Base-by-base conservation (phyloP, 495 filamentous ascomycete species). In the Penicillium fimorum region DNA sequence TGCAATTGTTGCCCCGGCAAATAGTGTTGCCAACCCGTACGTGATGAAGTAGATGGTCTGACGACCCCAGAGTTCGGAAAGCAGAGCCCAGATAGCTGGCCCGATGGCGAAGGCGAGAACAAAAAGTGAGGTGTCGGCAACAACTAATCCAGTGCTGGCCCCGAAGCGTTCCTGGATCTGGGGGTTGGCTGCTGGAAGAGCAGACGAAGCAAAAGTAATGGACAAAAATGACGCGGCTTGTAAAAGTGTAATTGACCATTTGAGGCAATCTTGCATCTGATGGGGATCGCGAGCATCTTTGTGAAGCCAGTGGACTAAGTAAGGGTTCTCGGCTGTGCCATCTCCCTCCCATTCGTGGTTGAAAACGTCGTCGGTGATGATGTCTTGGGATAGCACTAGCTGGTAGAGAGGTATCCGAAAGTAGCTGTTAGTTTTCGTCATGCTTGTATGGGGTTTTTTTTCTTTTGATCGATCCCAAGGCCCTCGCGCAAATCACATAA, bases 21-120 rank as follows among this genome's bases (percentile, higher is more conserved):
- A 65, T 52, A 83, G 76, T 8, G 54, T 52, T 2, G 49, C 37
- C 15, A 51, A 4, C 7, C 43, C 53, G 13, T 47, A 47, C 5
- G 80, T 83, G 47, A 79, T 53, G 62, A 84, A 74, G 62, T 47
- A 62, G 44, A 62, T 42, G 17, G 51, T 10, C 20, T 68, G 60
- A 18, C 90, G 81, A 35, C 90, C 90, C 57, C 80, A 83, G 27
- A 94, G 70, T 65, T 94, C 90, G 9, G 85, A 88, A 5, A 90
- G 66, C 0, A 89, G 90, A 6, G 73, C 79, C 68, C 72, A 84
- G n/a, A 81, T 38, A 0, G 74, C 55, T 4, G 82, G 82, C 12
- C 79, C 82, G 25, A 77, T 42, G 1, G 68, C 70, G 22, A 74
- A 74, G 0, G 60, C 79, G 5, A 83, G 58, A 5, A 85, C 71